These are phyloP conservation scores for Leccinum griseonigrum DNA, from an alignment of 1,284 basidiomycete species.

Conservation along the genomic window DNA sequence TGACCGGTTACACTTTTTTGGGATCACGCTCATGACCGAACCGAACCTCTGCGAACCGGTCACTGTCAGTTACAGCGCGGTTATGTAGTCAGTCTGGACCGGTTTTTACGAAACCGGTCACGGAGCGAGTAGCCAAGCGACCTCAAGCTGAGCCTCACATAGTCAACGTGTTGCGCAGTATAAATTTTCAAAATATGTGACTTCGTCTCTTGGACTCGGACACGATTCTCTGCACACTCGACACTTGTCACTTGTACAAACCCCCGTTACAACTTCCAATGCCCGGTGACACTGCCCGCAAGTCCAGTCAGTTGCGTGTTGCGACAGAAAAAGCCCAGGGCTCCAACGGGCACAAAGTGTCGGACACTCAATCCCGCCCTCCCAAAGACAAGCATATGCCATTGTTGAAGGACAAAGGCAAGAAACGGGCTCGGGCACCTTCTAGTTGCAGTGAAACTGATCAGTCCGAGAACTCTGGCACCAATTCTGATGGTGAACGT, in stretches of 20 bases:
- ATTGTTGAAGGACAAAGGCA: neutral
- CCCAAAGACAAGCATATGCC: neutral
- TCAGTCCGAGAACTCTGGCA: neutral
- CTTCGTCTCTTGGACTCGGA: neutral
- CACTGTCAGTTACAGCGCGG: neutral
- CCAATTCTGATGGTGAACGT: neutral
- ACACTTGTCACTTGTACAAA: neutral
- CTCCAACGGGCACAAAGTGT: neutral
- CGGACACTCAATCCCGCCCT: neutral
- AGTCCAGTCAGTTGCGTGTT: neutral
- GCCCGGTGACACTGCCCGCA: neutral
- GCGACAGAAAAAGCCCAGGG: neutral
- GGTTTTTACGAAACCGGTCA: neutral
- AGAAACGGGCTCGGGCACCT: neutral
- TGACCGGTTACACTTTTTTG: neutral
- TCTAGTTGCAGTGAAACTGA: neutral
- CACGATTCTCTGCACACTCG: neutral
- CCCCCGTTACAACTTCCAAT: neutral
- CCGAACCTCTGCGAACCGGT: neutral
- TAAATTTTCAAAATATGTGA: neutral
- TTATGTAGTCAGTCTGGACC: neutral
- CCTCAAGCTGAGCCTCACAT: neutral
- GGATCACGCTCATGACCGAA: neutral
- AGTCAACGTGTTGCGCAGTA: neutral
- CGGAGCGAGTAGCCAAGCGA: neutral